phyloP scores from a whole-genome alignment of 768 basidiomycete genomes.

The Lyophyllum shimeji region DNA sequence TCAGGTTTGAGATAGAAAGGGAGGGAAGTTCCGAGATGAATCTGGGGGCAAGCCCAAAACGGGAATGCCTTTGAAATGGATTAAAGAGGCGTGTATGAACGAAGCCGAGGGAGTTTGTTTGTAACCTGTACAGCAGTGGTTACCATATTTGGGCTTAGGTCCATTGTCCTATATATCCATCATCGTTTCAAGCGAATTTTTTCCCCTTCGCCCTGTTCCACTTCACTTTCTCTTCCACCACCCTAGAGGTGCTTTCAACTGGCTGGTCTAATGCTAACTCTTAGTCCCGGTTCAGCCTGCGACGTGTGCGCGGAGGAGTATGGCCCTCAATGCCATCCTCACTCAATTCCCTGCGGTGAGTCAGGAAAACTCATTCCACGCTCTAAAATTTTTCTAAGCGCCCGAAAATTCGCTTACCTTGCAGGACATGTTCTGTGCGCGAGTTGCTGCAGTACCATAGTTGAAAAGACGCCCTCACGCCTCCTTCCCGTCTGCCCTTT shows the following conservation, averaged over 20 bases:
- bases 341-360: constrained; percentile 82
- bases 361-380: constrained; percentile 22
- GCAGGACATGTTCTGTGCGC: constrained; percentile 81
- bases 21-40: constrained; percentile 17
- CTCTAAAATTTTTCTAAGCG: constrained; percentile 26
- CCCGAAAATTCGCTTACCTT: constrained; percentile 17
- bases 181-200: constrained; percentile 42
- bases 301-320: constrained; percentile 90
- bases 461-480: constrained; percentile 75
- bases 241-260: constrained; percentile 42
- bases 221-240: constrained; percentile 34
- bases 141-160: constrained; percentile 33
- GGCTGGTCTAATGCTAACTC: constrained; percentile 71
- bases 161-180: constrained; percentile 48
- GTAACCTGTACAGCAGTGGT: constrained; percentile 21
- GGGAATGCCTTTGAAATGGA: constrained; percentile 11
- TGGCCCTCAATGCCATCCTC: constrained; percentile 69
- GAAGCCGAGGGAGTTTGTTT: constrained; percentile 23
- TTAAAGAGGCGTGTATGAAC: constrained; percentile 23
- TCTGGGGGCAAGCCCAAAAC: constrained; percentile 8
- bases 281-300: constrained; percentile 79
- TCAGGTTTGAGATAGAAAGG: constrained; percentile 13
- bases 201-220: constrained; percentile 45
- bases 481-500: constrained; percentile 79
- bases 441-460: constrained; percentile 74